A percentile compares a stretch with the other conserved stretches of the same genome.
phyloP scores from a whole-genome alignment of 108 stramenopile genomes.

The Nannochloropsis gaditana region DNA sequence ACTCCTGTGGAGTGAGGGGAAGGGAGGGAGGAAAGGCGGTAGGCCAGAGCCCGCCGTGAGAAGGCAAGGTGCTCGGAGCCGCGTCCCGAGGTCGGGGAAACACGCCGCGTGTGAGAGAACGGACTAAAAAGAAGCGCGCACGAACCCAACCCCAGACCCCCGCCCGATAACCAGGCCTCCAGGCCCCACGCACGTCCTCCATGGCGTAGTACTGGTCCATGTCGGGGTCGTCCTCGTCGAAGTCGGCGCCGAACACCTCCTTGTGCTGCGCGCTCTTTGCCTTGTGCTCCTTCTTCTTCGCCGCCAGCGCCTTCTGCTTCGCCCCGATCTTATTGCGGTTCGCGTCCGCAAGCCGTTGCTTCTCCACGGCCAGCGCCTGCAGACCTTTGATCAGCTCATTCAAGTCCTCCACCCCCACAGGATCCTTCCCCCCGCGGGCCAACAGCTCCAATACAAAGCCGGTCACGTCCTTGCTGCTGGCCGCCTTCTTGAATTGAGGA shows the following conservation, averaged over 20 bases:
- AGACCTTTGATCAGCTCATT: slow-evolving; percentile 15
- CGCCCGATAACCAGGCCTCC: background rate
- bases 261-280: background rate
- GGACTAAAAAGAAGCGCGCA: too few species aligned
- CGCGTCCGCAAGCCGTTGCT: background rate
- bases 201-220: slow-evolving; percentile 10
- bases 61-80: too few species aligned
- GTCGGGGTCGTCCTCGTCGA: background rate
- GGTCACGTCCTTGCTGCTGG: slow-evolving; percentile 10
- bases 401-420: background rate
- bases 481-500: background rate
- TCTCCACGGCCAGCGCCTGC: background rate
- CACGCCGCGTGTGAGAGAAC: too few species aligned
- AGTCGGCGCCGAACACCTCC: background rate
- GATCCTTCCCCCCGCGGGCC: background rate
- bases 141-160: background rate
- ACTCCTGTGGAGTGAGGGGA: background rate
- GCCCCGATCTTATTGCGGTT: background rate
- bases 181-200: background rate
- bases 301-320: slow-evolving; percentile 19
- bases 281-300: slow-evolving; percentile 15
- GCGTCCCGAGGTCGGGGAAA: too few species aligned
- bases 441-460: background rate
- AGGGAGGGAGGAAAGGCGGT: background rate
- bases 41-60: background rate